Evolutionary conservation across 75 land plant species (phyloP), one percentile per base, ranked within the genome.

Genomic region (Ceratopteris richardii): DNA sequence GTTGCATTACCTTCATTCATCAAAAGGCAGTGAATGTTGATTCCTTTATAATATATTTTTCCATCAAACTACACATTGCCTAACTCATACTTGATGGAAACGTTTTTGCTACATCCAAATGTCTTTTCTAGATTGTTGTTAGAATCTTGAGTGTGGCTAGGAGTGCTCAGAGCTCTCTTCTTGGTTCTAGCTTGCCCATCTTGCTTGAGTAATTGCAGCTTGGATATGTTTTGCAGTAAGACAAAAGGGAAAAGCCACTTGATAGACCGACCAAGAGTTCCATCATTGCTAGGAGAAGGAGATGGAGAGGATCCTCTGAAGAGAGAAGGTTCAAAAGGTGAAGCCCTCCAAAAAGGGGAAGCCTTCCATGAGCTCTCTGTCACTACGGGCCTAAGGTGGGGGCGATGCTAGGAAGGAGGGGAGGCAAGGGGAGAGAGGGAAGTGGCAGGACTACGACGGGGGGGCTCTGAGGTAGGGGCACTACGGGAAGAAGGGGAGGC

Each of bases 211-310:
- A 88, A 59, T n/a, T 24, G 89, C 68, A 10, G 85, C 83, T 66
- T 78, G 87, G 6, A 89, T 89, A 39, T 89, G 94, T 81, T 89
- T 89, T 39, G 94, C 94, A 51, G 94, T 89, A 11, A 89, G 85
- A 23, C 89, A 89, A 33, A 89, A 89, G n/a, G 95, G 28, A 89
- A 79, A 13, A 89, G 95, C 74, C 89, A 67, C 48, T 64, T 46
- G 25, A 83, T 78, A 22, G 26, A 2, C 37, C 79, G 67, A 44
- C 81, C 47, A n/a, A n/a, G n/a, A n/a, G n/a, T n/a, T n/a, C n/a
- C n/a, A n/a, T n/a, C n/a, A n/a, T n/a, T n/a, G n/a, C n/a, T n/a
- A 52, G 54, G 54, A 18, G 54, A 52, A 24, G 54, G 5, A 2
- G 27, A 2, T 11, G 54, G 54, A 6, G 54, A 52, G 17, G 48